Conservation (phyloP, 2,329 filamentous ascomycete species). For the Cercospora sp. region DNA sequence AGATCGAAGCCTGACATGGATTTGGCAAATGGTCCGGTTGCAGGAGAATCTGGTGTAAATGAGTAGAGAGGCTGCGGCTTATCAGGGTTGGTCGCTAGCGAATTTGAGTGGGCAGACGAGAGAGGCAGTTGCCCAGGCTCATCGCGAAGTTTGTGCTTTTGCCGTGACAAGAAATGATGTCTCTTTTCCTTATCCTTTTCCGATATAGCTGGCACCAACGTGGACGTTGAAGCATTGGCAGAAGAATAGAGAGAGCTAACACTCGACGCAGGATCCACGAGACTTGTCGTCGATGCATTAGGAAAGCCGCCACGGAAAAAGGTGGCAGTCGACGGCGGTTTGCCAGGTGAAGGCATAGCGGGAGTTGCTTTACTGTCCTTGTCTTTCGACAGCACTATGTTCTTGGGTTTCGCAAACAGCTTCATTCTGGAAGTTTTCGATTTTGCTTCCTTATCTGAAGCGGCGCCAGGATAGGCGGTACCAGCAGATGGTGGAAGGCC, state of each 20-base stretch:
- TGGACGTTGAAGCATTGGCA: slow-evolving; percentile 74
- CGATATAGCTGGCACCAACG: slow-evolving; percentile 61
- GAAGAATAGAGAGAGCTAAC: slow-evolving; percentile 68
- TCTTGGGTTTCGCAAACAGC: slow-evolving; percentile 70
- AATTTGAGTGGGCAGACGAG: slow-evolving; percentile 75
- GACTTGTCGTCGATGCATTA: slow-evolving; percentile 70
- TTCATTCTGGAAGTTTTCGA: slow-evolving; percentile 76
- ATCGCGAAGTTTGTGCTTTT: slow-evolving; percentile 73
- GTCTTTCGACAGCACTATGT: slow-evolving; percentile 69
- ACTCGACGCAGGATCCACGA: slow-evolving; percentile 60
- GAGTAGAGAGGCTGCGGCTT: slow-evolving; percentile 76
- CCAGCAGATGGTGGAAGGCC: slow-evolving; percentile 28
- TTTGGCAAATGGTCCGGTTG: slow-evolving; percentile 71
- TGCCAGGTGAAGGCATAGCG: slow-evolving; percentile 65
- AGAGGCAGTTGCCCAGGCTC: slow-evolving; percentile 68
- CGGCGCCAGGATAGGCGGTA: slow-evolving; percentile 25
- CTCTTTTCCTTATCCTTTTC: slow-evolving; percentile 73
- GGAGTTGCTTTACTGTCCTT: slow-evolving; percentile 64
- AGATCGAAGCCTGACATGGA: slow-evolving; percentile 78
- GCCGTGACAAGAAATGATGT: slow-evolving; percentile 75
- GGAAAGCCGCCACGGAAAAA: slow-evolving; percentile 61
- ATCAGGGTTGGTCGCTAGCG: slow-evolving; percentile 70
- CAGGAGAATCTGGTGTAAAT: slow-evolving; percentile 74
- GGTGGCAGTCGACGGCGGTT: slow-evolving; percentile 52
- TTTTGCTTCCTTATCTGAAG: slow-evolving; percentile 59